These are phyloP conservation scores for Paraphaeosphaeria minitans DNA, from an alignment of 2,329 filamentous ascomycete genomes.

Conservation along the genomic window DNA sequence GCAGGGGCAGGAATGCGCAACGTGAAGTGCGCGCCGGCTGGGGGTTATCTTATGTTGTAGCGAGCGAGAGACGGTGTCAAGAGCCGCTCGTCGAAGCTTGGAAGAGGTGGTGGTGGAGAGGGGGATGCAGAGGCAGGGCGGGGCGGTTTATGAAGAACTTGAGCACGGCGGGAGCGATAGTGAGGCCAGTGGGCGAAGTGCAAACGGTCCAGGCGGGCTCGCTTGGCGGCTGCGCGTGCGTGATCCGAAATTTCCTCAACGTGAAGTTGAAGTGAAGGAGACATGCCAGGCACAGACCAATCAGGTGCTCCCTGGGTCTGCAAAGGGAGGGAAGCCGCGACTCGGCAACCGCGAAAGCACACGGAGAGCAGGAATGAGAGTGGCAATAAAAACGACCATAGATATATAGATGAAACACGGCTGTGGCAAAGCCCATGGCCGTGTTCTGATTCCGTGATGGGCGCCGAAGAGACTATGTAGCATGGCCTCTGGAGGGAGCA, in stretches of 20 bases:
- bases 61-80: not conserved
- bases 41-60: not conserved
- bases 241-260: not conserved
- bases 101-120: not conserved
- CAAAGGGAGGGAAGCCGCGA: constrained; percentile 3
- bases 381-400: not conserved
- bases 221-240: not conserved
- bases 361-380: not conserved
- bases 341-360: not conserved
- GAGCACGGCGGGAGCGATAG: not conserved
- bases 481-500: not conserved
- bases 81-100: not conserved
- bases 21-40: not conserved
- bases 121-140: not conserved
- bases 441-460: not conserved
- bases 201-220: not conserved
- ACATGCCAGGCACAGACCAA: not conserved
- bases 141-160: not conserved
- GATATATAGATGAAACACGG: not conserved
- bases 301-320: not conserved
- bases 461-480: not conserved
- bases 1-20: not conserved
- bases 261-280: not conserved
- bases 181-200: not conserved
- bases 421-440: not conserved